Percentiles rank a stretch among this genome's conserved stretches.
Evolutionary conservation across 106 monocot species (phyloP).

Genomic region (Acorus calamus): DNA sequence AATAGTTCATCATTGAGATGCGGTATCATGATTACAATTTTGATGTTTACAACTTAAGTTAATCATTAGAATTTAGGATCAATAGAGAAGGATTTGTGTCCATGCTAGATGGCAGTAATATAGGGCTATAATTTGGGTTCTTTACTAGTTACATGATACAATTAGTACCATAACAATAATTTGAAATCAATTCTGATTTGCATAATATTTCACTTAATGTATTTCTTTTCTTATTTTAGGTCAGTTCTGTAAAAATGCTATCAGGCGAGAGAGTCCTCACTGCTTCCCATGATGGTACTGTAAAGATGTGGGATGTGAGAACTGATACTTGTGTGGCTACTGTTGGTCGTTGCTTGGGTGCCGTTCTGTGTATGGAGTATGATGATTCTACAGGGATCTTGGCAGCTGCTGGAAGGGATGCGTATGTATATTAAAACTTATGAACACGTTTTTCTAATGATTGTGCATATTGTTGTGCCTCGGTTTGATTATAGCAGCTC

Average conservation of each 20-base stretch:
- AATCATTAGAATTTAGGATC: too few relatives aligned
- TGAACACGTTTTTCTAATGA: not conserved
- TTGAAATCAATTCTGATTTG: not conserved
- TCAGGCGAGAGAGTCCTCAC: slow-evolving; percentile 97
- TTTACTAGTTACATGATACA: too few relatives aligned
- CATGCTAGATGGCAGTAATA: too few relatives aligned
- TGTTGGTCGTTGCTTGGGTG: slow-evolving; percentile 78
- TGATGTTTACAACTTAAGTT: too few relatives aligned
- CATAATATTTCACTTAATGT: not conserved
- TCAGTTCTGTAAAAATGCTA: slow-evolving; percentile 87
- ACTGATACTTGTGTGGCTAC: slow-evolving; percentile 99
- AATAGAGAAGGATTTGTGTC: too few relatives aligned
- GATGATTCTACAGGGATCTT: slow-evolving; percentile 88
- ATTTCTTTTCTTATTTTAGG: slow-evolving; percentile 28
- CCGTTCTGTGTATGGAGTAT: slow-evolving; percentile 96
- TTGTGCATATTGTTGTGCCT: not conserved
- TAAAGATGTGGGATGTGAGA: slow-evolving; percentile 99
- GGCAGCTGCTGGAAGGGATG: slow-evolving; percentile 89
- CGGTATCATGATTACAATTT: too few relatives aligned
- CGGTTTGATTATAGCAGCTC: not conserved
- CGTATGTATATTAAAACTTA: slow-evolving; percentile 36
- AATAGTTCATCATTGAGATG: not conserved
- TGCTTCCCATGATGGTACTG: slow-evolving; percentile 93
- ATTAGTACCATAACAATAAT: not conserved
- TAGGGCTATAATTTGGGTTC: too few relatives aligned